Evolutionary conservation across 129 eudicot genomes (phyloP).

Genomic region (Cynara cardunculus): DNA sequence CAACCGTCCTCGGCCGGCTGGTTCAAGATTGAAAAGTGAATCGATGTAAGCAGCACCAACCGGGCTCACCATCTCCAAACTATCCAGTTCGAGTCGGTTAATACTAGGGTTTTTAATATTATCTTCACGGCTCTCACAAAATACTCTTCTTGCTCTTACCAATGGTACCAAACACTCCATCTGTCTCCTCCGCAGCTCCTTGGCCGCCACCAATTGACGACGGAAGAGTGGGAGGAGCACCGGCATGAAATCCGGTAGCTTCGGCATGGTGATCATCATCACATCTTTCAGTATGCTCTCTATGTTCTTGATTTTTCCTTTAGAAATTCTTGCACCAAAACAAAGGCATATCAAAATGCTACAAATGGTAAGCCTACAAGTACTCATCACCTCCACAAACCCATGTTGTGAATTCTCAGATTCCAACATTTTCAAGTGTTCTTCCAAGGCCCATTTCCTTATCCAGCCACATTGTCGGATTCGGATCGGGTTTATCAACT

Average conservation of each 20-base stretch:
- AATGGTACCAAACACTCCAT: conserved; percentile 71
- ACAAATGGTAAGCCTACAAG: conserved; percentile 78
- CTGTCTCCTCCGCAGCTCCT: conserved; percentile 60
- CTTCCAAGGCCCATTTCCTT: conserved; percentile 84
- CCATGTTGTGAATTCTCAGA: conserved; percentile 42
- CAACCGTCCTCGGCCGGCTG: conserved; percentile 54
- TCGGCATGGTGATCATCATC: conserved; percentile 81
- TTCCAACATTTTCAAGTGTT: conserved; percentile 58
- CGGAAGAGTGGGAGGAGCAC: conserved; percentile 67
- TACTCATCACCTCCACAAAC: conserved; percentile 77
- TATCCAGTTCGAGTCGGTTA: conserved; percentile 21
- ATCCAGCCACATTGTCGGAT: conserved; percentile 85
- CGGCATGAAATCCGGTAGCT: conserved; percentile 93
- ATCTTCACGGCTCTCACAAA: conserved; percentile 49
- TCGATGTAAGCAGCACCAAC: conserved; percentile 91
- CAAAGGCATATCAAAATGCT: conserved; percentile 86
- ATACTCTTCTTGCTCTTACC: conserved; percentile 53
- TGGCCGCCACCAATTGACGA: conserved; percentile 55
- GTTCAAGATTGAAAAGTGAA: conserved; percentile 58
- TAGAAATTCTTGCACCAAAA: conserved; percentile 86
- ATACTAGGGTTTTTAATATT: conserved; percentile 31
- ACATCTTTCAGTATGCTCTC: conserved; percentile 86
- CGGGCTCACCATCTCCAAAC: conserved; percentile 80
- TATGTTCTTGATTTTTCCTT: conserved; percentile 49
- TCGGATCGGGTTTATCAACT: conserved; percentile 82